Evolutionary conservation across 1,139 yeast species (phyloP), one percentile per base, ranked within the genome.

Genomic region (Candida sanyaensis): DNA sequence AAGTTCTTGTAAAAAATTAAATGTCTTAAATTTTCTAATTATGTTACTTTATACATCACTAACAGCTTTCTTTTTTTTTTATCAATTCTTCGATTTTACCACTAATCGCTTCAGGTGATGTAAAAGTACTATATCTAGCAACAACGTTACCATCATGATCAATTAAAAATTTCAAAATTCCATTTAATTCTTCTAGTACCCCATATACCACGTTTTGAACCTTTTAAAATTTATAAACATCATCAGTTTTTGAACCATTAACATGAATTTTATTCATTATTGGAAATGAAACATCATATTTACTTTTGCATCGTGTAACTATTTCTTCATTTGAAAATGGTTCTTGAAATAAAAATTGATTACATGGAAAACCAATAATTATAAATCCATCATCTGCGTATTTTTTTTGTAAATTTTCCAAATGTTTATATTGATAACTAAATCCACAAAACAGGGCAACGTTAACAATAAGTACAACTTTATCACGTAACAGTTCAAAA

Each of bases 401-500:
- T 66, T 87, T 84, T 61, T 88, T 77, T 77, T 92, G 85, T 53
- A 93, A 73, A 55, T 78, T 86, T 73, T 93, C 97, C 51, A 93
- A 78, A 53, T 86, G 97, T 60, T 69, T 69, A 61, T 77, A 76
- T 71, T 92, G 95, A 63, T 95, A 97, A 51, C 90, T 86, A 59
- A 89, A 86, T 58, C 89, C 88, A 50, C 93, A 89, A 73, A 88
- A 92, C 64, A 92, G 89, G 55, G 97, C 93, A 37, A 97, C 98
- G 66, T 93, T 93, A 56, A 93, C 97, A 56, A 93, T 79, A 43
- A 93, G 69, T 17, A 93, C 97, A 42, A 89, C 97, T 66, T 93
- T 90, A 39, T 96, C 97, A 66, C 88, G 80, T 52, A 91, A 73
- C 55, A 86, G 77, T 34, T 71, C 61, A 64, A 93, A 87, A 37